A percentile compares a stretch with the other conserved stretches of the same genome.
phyloP scores from a whole-genome alignment of 352 stramenopile species.

The Pythium dissimile region DNA sequence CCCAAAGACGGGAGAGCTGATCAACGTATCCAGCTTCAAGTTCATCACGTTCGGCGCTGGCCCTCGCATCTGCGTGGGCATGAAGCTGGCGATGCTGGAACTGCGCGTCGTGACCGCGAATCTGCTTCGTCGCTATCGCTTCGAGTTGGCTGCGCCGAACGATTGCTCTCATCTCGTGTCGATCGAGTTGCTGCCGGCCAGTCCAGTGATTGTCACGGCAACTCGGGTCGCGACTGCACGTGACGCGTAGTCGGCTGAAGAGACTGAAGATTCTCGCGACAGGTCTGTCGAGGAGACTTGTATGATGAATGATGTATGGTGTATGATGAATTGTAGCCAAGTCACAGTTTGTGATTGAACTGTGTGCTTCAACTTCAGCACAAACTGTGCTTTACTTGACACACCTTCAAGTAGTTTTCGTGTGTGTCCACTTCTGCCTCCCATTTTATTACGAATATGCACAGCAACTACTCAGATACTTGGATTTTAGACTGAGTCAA shows the following conservation, averaged over 20 bases:
- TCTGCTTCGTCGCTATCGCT: constrained; percentile 16
- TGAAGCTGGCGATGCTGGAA: constrained; percentile 48
- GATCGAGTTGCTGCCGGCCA: constrained; percentile 7
- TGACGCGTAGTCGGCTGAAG: too few species aligned
- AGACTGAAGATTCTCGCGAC: too few species aligned
- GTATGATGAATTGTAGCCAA: too few species aligned
- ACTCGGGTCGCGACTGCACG: too few species aligned
- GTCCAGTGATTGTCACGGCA: constrained; percentile 15
- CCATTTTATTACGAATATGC: background rate
- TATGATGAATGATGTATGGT: too few species aligned
- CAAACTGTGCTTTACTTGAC: too few species aligned
- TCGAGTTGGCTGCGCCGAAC: constrained; percentile 18
- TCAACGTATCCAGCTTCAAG: constrained; percentile 9
- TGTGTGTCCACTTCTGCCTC: too few species aligned
- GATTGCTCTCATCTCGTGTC: constrained; percentile 8
- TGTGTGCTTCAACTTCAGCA: too few species aligned
- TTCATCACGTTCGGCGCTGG: constrained; percentile 38
- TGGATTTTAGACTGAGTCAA: too few species aligned
- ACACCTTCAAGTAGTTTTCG: too few species aligned
- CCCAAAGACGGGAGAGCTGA: background rate
- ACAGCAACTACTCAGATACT: background rate
- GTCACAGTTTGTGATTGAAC: too few species aligned
- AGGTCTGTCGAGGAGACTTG: too few species aligned
- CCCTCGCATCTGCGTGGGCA: constrained; percentile 40
- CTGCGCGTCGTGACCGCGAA: constrained; percentile 15